Evolutionary conservation across 495 filamentous ascomycete species (phyloP), one percentile per base, ranked within the genome.

Genomic region (Annulohypoxylon moriforme): DNA sequence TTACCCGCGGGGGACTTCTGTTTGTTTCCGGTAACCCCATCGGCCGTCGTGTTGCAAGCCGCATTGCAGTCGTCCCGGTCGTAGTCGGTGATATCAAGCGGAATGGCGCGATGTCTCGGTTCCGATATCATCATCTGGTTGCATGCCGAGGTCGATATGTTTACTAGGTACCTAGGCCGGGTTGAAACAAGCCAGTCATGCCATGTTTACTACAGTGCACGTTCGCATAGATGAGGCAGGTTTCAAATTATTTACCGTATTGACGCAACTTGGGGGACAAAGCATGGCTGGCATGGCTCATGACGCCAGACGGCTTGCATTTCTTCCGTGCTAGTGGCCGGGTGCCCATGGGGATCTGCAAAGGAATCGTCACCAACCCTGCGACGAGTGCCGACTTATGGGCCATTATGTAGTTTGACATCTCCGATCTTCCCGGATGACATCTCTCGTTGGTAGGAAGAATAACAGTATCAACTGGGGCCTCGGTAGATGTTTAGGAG

Each of bases 401-500:
- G n/a, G 0, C 50, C 16, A 55, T 34, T 55, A 44, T 44, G 40
- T 44, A 18, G 14, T 34, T 55, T 34, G 50, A 55, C 50, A 55
- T 55, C 20, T 55, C 29, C 7, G 50, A 55, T 55, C 29, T 34
- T 14, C 5, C 50, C 29, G 8, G 27, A 33, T 20, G 16, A 1
- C 27, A 33, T 33, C 7, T 55, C 7, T 34, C 5, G 50, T 29
- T 29, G 47, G 24, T 27, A 27, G 50, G 34, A n/a, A 24, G 5
- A 55, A 34, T 6, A 34, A 34, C 6, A 55, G 29, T 20, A 34
- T 20, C 29, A 55, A 55, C 27, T 55, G 50, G 50, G 50, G 50
- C 50, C 50, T 55, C 50, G 50, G 50, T 34, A 52, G 50, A 34
- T 55, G 50, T 55, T 55, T 55, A 33, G 27, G 29, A 27, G 50